Evolutionary conservation across 305 asterid genomes (phyloP).

Genomic region (Fraxinus greggii): DNA sequence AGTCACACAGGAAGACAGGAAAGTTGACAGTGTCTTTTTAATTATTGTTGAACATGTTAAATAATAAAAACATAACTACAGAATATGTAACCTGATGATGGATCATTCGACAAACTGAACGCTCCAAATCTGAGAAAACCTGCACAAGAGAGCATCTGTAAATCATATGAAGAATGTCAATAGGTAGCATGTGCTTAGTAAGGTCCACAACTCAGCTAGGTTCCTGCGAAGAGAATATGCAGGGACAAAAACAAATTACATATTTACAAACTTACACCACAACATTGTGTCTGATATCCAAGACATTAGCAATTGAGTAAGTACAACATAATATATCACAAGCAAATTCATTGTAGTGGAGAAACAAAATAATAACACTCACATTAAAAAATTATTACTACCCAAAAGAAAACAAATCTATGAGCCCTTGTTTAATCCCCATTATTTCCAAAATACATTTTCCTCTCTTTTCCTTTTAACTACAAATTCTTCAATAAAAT

Average conservation of each 20-base stretch:
- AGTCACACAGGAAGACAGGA: not conserved
- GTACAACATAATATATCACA: not conserved
- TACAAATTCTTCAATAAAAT: not conserved
- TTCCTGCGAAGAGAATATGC: constrained; percentile 11
- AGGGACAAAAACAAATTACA: not conserved
- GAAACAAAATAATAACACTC: not conserved
- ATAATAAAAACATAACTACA: constrained; percentile 16
- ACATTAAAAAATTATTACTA: not conserved
- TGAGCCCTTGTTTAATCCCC: not conserved
- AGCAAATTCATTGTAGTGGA: not conserved
- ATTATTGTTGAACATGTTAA: not conserved
- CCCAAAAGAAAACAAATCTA: not conserved
- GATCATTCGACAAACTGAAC: constrained; percentile 95
- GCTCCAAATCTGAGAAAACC: constrained; percentile 99
- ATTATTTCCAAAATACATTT: not conserved
- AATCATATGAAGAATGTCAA: constrained; percentile 15
- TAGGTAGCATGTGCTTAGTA: constrained; percentile 13
- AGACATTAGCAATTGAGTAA: not conserved
- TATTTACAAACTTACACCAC: not conserved
- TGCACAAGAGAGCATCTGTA: constrained; percentile 33
- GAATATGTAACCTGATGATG: constrained; percentile 78
- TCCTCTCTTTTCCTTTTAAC: not conserved
- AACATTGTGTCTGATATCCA: constrained; percentile 4
- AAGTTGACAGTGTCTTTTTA: constrained; percentile 4
- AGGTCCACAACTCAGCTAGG: constrained; percentile 6